Base-by-base conservation (phyloP, 768 basidiomycete species). In the Termitomyces sp. region DNA sequence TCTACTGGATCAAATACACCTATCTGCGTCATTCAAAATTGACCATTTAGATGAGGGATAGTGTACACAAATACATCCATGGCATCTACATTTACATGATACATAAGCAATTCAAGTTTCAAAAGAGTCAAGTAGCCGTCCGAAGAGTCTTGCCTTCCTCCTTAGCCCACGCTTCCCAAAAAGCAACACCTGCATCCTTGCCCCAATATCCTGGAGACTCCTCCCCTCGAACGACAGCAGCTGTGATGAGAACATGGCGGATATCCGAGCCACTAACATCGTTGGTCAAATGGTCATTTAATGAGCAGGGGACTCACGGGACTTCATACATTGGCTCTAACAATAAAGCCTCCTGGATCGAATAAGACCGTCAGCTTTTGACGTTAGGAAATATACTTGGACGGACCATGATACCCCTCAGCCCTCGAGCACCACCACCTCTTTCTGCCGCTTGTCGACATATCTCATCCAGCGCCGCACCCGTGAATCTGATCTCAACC, bases 251-350 rank as follows among this genome's bases (percentile, higher is more conserved):
- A n/a, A 94, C 88, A 71, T 93, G 86, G 47, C 87, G 81, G 33
- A 93, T 82, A 54, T 87, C 82, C 89, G 65, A 66, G 27, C 65
- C 62, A 30, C 67, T 66, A 16, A 14, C 4, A 10, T 48, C 9
- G n/a, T 60, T 22, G 47, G 42, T 33, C 30, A 9, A 24, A 33
- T 24, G 45, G 24, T 53, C 30, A 33, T 49, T 8, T 58, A 59
- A 42, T 44, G 43, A n/a, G n/a, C 53, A 37, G 5, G 4, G 47
- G 14, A 85, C 88, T 83, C 71, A 91, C 87, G 93, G 92, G 46
- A 87, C 88, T 76, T 93, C 90, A 67, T 92, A 96, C 95, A 97
- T 97, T 0, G 93, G 80, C 49, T 98, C 93, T 48, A 95, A 76
- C 50, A 98, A 74, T 3, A 95, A 69, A 22, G 79, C 70, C 74